Evolutionary conservation across 1,284 basidiomycete species (phyloP).

Genomic region (Lignosus rhinocerotis): DNA sequence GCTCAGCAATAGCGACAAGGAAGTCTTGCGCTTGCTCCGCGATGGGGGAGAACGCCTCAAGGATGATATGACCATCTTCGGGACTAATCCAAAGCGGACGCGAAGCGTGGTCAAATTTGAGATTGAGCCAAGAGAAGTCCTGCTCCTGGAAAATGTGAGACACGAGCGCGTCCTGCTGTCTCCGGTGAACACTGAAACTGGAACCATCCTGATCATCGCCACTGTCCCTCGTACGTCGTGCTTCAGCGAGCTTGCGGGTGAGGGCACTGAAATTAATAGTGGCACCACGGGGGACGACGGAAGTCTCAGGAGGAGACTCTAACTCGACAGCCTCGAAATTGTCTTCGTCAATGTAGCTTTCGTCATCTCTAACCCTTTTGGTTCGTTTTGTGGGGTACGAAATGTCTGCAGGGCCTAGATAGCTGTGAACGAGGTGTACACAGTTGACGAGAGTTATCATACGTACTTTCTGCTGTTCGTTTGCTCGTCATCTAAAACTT

Average conservation of each 20-base stretch:
- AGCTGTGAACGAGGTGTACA: not conserved
- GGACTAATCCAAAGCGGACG: slow-evolving; percentile 96
- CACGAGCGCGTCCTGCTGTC: slow-evolving; percentile 70
- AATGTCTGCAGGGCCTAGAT: slow-evolving; percentile 36
- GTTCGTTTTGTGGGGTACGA: slow-evolving; percentile 52
- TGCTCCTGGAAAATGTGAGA: slow-evolving; percentile 79
- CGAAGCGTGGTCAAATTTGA: slow-evolving; percentile 88
- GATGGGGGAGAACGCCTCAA: slow-evolving; percentile 95
- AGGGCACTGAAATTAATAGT: slow-evolving; percentile 83
- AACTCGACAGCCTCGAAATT: slow-evolving; percentile 52
- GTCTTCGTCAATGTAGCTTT: slow-evolving; percentile 56
- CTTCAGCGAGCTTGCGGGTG: slow-evolving; percentile 71
- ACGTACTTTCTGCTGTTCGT: slow-evolving; percentile 50
- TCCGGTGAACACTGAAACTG: slow-evolving; percentile 51
- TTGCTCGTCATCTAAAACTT: slow-evolving; percentile 42
- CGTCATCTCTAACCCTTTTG: slow-evolving; percentile 47
- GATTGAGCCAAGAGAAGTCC: slow-evolving; percentile 82
- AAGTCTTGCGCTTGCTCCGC: slow-evolving; percentile 99
- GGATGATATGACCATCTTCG: slow-evolving; percentile 90
- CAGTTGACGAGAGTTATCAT: no score
- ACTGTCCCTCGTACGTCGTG: slow-evolving; percentile 44
- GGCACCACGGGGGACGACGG: slow-evolving; percentile 63
- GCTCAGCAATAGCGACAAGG: slow-evolving; percentile 96
- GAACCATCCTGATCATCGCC: slow-evolving; percentile 32
- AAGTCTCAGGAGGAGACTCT: slow-evolving; percentile 50